phyloP scores from a whole-genome alignment of 129 eudicot species.

The Scalesia atractyloides region DNA sequence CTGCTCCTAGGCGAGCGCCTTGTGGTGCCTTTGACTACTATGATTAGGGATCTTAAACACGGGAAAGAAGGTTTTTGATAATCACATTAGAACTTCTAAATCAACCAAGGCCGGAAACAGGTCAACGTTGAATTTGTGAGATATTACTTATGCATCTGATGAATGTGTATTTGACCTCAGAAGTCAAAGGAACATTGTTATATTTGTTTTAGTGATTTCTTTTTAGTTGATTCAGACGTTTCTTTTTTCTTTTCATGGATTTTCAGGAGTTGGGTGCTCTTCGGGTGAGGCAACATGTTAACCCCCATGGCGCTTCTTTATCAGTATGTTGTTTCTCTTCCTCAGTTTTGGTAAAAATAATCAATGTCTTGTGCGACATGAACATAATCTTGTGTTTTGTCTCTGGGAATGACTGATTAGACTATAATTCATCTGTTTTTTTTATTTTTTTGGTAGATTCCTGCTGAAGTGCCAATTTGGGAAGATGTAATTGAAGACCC shows the following conservation, averaged over 20 bases:
- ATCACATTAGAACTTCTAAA: not conserved
- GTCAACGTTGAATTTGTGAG: not conserved
- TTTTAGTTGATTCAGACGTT: not conserved
- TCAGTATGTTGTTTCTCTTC: conserved; percentile 20
- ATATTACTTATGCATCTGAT: conserved; percentile 1
- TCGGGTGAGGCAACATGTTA: conserved; percentile 66
- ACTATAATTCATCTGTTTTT: not conserved
- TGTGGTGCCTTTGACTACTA: too few species aligned
- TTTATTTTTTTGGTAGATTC: conserved; percentile 50
- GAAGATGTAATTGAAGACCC: conserved; percentile 69
- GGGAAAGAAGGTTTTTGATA: not conserved
- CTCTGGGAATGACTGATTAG: conserved; percentile 6
- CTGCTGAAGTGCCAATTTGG: conserved; percentile 81
- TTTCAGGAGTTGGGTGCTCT: conserved; percentile 54
- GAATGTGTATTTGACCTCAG: conserved; percentile 16
- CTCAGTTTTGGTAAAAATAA: not conserved
- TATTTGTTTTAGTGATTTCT: not conserved
- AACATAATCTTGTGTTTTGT: conserved; percentile 13
- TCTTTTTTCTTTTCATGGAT: conserved; percentile 1
- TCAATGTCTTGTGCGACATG: not conserved
- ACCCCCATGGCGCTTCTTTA: conserved; percentile 51
- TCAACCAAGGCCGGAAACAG: not conserved
- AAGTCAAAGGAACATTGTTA: not conserved
- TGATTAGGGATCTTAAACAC: not conserved
- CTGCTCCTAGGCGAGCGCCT: too few species aligned